Evolutionary conservation across 345 rosid species (phyloP), one percentile per base, ranked within the genome.

Genomic region (Gossypium mustelinum): DNA sequence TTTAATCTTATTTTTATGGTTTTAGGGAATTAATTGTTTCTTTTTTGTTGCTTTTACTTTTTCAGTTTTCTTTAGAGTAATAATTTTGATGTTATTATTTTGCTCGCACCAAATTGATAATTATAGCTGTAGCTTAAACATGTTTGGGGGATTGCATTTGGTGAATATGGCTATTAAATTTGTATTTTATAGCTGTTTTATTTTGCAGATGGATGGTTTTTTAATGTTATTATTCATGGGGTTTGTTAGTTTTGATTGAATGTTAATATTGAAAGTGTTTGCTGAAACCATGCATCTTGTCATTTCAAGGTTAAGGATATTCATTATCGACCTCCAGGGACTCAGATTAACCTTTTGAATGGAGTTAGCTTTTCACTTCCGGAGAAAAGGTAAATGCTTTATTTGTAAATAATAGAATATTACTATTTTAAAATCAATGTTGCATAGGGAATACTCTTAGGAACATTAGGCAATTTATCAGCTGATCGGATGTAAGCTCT

Each of bases 301-400:
- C 73, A 50, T 41, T 72, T 73, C 50, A 68, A 87, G 93, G 89
- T 87, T 81, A 84, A 75, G 82, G 88, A 90, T 78, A 88, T 94
- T 56, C 79, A 80, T 45, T 94, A 89, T 79, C 86, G 87, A 73
- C 97, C 98, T 70, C 95, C 95, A 1, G 98, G 98, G 51, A 90
- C 91, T 11, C 79, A 92, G 83, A 69, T 88, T 63, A 86, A 89
- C 83, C 89, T 94, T 27, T 79, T 94, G 76, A 89, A 86, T 64
- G 88, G 83, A 44, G 87, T 90, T 84, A 89, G 82, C 75, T 87
- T 94, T 77, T 90, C 91, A 60, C 90, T 94, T 76, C 97, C 84
- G 0, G 87, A 90, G 85, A 94, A 81, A 75, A 89, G 92, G 97
- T 90, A 71, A 0, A 60, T 68, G 27, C 47, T 81, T 24, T 61